These are phyloP conservation scores for Xerocomellus dryophilus DNA, from an alignment of 768 basidiomycete genomes.

Conservation along the genomic window DNA sequence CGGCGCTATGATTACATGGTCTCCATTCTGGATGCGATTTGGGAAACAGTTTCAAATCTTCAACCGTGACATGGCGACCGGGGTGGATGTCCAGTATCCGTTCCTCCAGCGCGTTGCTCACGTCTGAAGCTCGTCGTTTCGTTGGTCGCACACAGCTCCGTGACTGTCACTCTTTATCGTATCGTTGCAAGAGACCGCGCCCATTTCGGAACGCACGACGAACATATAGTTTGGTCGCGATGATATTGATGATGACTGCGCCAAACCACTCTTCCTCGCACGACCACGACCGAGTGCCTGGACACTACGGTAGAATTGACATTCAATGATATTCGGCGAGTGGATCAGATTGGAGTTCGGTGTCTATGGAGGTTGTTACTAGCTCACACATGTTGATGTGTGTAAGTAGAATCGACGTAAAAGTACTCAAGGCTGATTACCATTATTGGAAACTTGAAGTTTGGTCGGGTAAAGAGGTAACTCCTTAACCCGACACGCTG, in stretches of 20 bases:
- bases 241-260: not conserved
- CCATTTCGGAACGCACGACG: not conserved
- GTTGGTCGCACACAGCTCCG: not conserved
- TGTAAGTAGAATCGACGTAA: slow-evolving; percentile 15
- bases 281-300: not conserved
- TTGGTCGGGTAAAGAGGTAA: not conserved
- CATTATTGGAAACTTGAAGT: slow-evolving; percentile 5
- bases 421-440: slow-evolving; percentile 15
- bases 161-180: no score
- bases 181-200: not conserved
- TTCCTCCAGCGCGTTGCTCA: no score
- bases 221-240: not conserved
- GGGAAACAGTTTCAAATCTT: not conserved
- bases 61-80: no score
- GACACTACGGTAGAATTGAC: not conserved
- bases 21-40: not conserved
- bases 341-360: no score
- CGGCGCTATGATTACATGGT: not conserved
- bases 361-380: no score
- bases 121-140: no score
- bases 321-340: not conserved
- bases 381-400: no score
- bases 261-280: not conserved
- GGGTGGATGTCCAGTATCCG: no score
- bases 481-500: slow-evolving; percentile 7